Percentiles rank a stretch among this genome's conserved stretches.
phyloP scores from a whole-genome alignment of 768 basidiomycete species.

The Lentinula aciculospora region DNA sequence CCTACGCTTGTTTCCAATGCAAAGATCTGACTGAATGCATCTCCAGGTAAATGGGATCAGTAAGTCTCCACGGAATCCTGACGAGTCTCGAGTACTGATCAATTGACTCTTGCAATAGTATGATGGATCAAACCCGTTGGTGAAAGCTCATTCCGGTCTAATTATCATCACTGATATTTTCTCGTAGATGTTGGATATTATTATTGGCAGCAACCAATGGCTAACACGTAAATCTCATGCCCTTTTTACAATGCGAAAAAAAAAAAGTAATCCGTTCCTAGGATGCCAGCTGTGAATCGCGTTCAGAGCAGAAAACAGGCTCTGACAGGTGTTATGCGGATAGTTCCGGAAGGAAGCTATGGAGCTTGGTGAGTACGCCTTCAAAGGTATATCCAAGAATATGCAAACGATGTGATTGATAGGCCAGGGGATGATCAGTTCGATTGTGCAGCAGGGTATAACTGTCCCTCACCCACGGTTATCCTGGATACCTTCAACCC shows the following conservation, averaged over 20 bases:
- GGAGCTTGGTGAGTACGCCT: conserved; percentile 46
- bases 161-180: background rate
- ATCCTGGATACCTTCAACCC: conserved; percentile 54
- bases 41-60: conserved; percentile 60
- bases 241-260: background rate
- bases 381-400: background rate
- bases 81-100: too few relatives aligned
- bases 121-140: conserved; percentile 70
- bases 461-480: conserved; percentile 43
- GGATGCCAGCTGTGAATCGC: conserved; percentile 46
- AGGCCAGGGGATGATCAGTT: conserved; percentile 66
- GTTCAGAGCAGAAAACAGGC: conserved; percentile 53
- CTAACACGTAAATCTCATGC: conserved; percentile 39
- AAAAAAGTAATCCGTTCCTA: conserved; percentile 14
- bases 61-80: conserved; percentile 22
- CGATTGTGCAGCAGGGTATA: conserved; percentile 46
- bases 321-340: conserved; percentile 57
- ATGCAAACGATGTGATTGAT: background rate
- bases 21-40: background rate
- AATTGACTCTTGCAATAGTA: conserved; percentile 28
- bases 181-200: conserved; percentile 48
- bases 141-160: background rate
- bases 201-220: conserved; percentile 72
- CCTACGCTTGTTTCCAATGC: background rate
- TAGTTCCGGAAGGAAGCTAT: conserved; percentile 52